A percentile compares a stretch with the other conserved stretches of the same genome.
These are phyloP conservation scores for Aaosphaeria arxii DNA, from an alignment of 2,329 filamentous ascomycete species.

Conservation along the genomic window DNA sequence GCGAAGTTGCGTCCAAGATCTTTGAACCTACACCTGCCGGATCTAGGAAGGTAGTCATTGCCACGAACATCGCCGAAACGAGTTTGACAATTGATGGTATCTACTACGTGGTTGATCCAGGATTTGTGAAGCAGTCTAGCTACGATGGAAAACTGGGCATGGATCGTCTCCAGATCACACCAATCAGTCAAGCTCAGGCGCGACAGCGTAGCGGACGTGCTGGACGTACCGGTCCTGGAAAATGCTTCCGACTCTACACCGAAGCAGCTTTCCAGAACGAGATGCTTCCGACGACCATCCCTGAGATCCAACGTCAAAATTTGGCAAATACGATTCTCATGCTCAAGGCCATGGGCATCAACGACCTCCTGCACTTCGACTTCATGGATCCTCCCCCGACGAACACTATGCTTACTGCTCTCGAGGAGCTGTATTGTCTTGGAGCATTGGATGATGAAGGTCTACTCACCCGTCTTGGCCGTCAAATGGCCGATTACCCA, in stretches of 20 bases:
- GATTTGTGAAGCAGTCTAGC: constrained; percentile 96
- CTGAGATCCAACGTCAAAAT: constrained; percentile 95
- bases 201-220: constrained; percentile 92
- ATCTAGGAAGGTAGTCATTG: constrained; percentile 89
- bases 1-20: constrained; percentile 89
- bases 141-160: constrained; percentile 97
- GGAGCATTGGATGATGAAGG: constrained; percentile 94
- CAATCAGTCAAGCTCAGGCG: constrained; percentile 94
- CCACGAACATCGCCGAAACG: constrained; percentile 97
- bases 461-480: constrained; percentile 81
- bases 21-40: constrained; percentile 90
- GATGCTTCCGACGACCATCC: constrained; percentile 94
- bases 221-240: constrained; percentile 85
- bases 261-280: constrained; percentile 94
- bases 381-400: constrained; percentile 99
- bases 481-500: constrained; percentile 98
- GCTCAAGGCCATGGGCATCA: constrained; percentile 99
- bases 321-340: constrained; percentile 90
- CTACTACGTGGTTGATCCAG: constrained; percentile 94
- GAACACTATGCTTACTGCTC: constrained; percentile 93
- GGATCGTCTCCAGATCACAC: constrained; percentile 93
- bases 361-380: constrained; percentile 93
- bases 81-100: constrained; percentile 98
- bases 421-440: constrained; percentile 92
- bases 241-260: constrained; percentile 88